Base-by-base conservation (phyloP, 805 yeast genomes). In the Wickerhamomyces bisporus region DNA sequence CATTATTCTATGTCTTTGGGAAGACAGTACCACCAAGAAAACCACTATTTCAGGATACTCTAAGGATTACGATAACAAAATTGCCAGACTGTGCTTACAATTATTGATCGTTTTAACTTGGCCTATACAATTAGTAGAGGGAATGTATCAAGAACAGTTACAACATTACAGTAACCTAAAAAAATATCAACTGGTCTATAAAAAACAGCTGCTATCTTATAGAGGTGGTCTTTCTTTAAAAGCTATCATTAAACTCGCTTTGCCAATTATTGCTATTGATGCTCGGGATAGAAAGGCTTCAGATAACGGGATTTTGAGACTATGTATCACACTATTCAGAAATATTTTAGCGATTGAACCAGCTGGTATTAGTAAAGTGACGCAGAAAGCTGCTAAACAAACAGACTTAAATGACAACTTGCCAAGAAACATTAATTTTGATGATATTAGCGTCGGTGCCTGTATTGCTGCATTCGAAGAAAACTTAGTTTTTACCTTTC, bases 271-370 rank as follows among this genome's bases (percentile, higher is more conserved):
- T 30, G 62, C 73, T 12, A 62, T 71, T 39, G 62, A 68, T 1
- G 71, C 66, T 48, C 51, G 60, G 2, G 79, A 81, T 16, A 71
- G 97, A 42, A 76, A 77, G 3, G 67, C 78, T 0, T 65, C 86
- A 26, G 97, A 89, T 48, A 78, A 78, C 41, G 80, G 80, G 31
- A 72, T 89, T 12, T 58, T 93, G 34, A 76, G 81, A 39, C 67
- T 91, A 42, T 86, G 83, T 20, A 61, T 89, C 13, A 76, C 75
- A 35, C 77, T 93, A 52, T 70, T 88, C 44, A 71, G 95, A 44
- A 93, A 93, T 55, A 49, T 93, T n/a, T 62, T 85, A 8, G 71
- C 77, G 29, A 86, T 91, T 25, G 87, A 82, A 47, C 91, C 89
- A 0, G 77, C 83, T 1, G 77, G 71, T 26, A 49, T 71, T 5